phyloP scores from a whole-genome alignment of 2,329 filamentous ascomycete genomes.

The Exophiala viscosa region DNA sequence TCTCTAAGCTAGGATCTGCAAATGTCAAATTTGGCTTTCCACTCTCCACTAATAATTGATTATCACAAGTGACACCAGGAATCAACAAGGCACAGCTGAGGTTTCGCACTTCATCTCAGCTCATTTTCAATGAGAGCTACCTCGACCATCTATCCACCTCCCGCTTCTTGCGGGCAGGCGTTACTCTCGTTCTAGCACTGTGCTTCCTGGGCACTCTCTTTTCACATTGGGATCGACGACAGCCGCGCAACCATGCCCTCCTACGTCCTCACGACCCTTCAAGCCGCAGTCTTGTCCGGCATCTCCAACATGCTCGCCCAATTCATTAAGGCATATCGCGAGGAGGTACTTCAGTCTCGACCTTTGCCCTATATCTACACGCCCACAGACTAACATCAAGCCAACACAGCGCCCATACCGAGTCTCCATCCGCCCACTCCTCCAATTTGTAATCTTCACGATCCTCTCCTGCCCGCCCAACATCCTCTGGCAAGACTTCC shows the following conservation, averaged over 20 bases:
- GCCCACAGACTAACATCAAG: not conserved
- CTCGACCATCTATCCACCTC: too few species aligned
- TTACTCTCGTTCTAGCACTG: not conserved
- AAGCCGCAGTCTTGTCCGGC: slow-evolving; percentile 62
- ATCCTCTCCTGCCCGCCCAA: slow-evolving; percentile 75
- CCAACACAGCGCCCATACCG: slow-evolving; percentile 43
- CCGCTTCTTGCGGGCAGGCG: not conserved
- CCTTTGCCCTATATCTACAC: not conserved
- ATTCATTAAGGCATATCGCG: slow-evolving; percentile 58
- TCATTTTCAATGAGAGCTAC: too few species aligned
- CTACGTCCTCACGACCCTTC: slow-evolving; percentile 55
- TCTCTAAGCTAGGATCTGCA: too few species aligned
- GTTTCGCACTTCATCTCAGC: too few species aligned
- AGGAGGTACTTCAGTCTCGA: slow-evolving; percentile 5
- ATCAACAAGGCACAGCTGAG: too few species aligned
- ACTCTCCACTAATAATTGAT: too few species aligned
- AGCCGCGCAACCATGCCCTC: slow-evolving; percentile 20
- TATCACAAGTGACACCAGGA: too few species aligned
- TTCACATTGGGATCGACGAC: not conserved
- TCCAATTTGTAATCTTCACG: slow-evolving; percentile 74
- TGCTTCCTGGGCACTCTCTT: not conserved
- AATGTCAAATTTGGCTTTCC: too few species aligned
- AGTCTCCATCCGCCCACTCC: slow-evolving; percentile 64
- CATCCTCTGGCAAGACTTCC: slow-evolving; percentile 76
- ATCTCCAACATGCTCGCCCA: slow-evolving; percentile 73